Base-by-base conservation (phyloP, 2,329 filamentous ascomycete species). In the Elsinoe batatas region DNA sequence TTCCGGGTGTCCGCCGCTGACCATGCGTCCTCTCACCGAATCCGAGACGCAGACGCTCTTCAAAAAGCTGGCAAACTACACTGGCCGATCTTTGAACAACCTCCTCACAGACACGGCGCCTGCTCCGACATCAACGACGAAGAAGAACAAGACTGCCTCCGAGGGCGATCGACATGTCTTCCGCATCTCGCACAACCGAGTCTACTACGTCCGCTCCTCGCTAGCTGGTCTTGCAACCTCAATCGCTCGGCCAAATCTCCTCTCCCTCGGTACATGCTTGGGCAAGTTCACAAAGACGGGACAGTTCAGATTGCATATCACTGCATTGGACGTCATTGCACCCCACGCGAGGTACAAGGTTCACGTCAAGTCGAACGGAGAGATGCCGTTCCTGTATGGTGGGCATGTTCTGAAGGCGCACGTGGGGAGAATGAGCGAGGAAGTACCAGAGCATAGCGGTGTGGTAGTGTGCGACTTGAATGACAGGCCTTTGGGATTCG, bases 251-350 rank as follows among this genome's bases (percentile, higher is more conserved):
- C 85, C 88, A 62, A 86, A 85, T 67, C 80, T 97, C 1, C 80
- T 96, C 53, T 91, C 86, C 0, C 76, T 95, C n/a, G 91, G 91
- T 22, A 91, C 86, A 20, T 96, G 91, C 68, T 74, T 97, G 11
- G 90, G 90, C 66, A 95, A 96, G 70, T 94, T 96, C 75, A 96
- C 91, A 59, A 97, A 96, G 77, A 88, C 90, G 3, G 89, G 90
- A 60, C 96, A 97, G 72, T 97, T 98, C 76, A 79, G 91, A 54
- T 78, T 98, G 56, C 91, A 96, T 74, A 88, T 97, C 67, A 97
- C 91, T 1, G 87, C 81, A n/a, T 78, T 98, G 57, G 86, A 90
- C 60, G 81, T 96, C 60, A 85, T 98, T 62, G 87, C 91, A 57
- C 85, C 88, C 61, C 89, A 96, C 70, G 91, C 91, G 43, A 79